A percentile compares a stretch with the other conserved stretches of the same genome.
These are phyloP conservation scores for Trichosporon faecale DNA, from an alignment of 1,284 basidiomycete species.

Conservation along the genomic window DNA sequence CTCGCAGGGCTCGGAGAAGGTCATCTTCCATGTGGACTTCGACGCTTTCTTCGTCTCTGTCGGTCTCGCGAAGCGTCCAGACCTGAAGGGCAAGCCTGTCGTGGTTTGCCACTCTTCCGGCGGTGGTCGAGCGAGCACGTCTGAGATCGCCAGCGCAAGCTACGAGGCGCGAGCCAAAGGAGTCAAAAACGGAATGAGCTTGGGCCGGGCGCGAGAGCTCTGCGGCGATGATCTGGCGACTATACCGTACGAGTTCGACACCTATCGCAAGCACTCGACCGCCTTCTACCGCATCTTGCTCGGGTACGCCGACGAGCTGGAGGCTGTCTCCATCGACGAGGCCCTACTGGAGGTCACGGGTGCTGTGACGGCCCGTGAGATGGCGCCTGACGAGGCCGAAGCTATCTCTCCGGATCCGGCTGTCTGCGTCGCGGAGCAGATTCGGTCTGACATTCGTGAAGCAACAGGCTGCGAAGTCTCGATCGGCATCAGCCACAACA, in stretches of 20 bases:
- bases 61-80: constrained; percentile 71
- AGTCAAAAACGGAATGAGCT: constrained; percentile 90
- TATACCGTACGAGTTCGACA: constrained; percentile 65
- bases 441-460: constrained; percentile 70
- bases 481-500: constrained; percentile 87
- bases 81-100: constrained; percentile 77
- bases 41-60: constrained; percentile 96
- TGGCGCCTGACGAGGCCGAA: constrained; percentile 45
- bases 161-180: constrained; percentile 89
- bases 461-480: constrained; percentile 85
- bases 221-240: constrained; percentile 63
- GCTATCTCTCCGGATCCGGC: constrained; percentile 54
- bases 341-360: constrained; percentile 84
- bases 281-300: constrained; percentile 91
- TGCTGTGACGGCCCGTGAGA: constrained; percentile 54
- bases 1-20: constrained; percentile 53
- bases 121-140: constrained; percentile 68
- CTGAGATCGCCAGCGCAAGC: constrained; percentile 90
- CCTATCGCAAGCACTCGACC: constrained; percentile 76
- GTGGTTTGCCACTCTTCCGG: constrained; percentile 90
- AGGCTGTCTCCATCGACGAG: constrained; percentile 95
- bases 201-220: constrained; percentile 77
- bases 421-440: constrained; percentile 71
- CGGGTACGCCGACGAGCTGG: constrained; percentile 80
- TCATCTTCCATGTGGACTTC: constrained; percentile 93